These are phyloP conservation scores for Coemansia sp. DNA, from an alignment of 192 early-diverging fungal genomes.

Conservation along the genomic window DNA sequence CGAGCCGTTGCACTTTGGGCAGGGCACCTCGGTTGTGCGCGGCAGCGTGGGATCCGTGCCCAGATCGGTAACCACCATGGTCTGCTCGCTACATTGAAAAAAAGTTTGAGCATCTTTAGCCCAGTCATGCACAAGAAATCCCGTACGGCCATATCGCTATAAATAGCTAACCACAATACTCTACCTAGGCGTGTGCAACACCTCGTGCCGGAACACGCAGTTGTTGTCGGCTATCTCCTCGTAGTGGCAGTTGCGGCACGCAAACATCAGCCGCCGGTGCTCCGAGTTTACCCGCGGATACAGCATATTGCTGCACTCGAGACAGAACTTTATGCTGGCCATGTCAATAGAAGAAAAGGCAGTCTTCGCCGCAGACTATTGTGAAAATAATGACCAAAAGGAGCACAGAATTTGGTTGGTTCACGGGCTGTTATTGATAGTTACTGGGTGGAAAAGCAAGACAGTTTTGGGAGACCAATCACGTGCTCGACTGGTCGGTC, in stretches of 20 bases:
- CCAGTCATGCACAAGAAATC: no score
- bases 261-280: conserved; percentile 57
- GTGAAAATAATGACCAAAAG: not conserved
- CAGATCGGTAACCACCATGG: conserved; percentile 70
- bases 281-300: conserved; percentile 70
- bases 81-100: conserved; percentile 54
- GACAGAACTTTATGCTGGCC: conserved; percentile 47
- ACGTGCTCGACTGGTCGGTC: not conserved
- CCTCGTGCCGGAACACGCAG: conserved; percentile 73
- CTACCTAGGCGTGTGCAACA: conserved; percentile 55
- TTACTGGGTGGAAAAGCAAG: not conserved
- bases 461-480: conserved; percentile 8
- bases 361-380: no score
- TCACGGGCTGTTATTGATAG: no score
- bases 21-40: conserved; percentile 56
- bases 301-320: conserved; percentile 69
- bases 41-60: conserved; percentile 74
- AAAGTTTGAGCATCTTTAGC: no score
- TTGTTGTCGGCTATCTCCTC: conserved; percentile 65
- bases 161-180: not conserved
- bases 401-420: no score
- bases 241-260: conserved; percentile 75
- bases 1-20: conserved; percentile 57
- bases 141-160: no score
- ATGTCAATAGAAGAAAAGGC: no score